These are phyloP conservation scores for Rhizophagus sp. DNA, from an alignment of 192 early-diverging fungal species.

Conservation along the genomic window DNA sequence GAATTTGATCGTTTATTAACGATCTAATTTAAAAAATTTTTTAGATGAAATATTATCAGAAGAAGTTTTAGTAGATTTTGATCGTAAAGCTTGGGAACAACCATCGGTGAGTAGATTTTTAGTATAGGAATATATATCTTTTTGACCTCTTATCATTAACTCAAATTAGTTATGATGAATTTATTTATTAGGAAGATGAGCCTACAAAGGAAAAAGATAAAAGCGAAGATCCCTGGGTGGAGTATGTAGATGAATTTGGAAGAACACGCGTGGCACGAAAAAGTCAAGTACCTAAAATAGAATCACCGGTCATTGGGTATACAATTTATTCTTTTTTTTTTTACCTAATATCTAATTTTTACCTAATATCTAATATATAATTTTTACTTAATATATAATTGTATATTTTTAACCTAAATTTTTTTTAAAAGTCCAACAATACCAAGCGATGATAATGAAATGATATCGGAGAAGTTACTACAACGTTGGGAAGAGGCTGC, in stretches of 20 bases:
- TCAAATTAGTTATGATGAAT: not conserved
- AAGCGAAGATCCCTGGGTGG: constrained; percentile 72
- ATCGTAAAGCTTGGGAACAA: constrained; percentile 44
- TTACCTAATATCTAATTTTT: too few species aligned
- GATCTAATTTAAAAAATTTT: not conserved
- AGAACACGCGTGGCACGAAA: constrained; percentile 61
- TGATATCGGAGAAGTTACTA: not conserved
- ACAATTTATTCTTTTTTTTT: not conserved
- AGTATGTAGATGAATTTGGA: constrained; percentile 76
- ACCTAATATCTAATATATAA: too few species aligned
- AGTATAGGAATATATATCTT: not conserved
- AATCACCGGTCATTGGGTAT: constrained; percentile 12
- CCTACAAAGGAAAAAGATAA: constrained; percentile 9
- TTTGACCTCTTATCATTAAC: not conserved
- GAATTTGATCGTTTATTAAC: not conserved
- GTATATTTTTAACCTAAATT: not conserved
- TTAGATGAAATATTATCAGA: constrained; percentile 36
- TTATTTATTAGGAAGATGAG: constrained; percentile 8
- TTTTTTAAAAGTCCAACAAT: not conserved
- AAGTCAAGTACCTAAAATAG: constrained; percentile 48
- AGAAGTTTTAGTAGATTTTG: constrained; percentile 60
- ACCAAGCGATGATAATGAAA: constrained; percentile 31
- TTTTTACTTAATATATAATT: too few species aligned
- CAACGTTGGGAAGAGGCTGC: constrained; percentile 25
- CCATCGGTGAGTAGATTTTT: constrained; percentile 14